Evolutionary conservation across 2,329 filamentous ascomycete genomes (phyloP).

Genomic region (Teratosphaeria destructans): DNA sequence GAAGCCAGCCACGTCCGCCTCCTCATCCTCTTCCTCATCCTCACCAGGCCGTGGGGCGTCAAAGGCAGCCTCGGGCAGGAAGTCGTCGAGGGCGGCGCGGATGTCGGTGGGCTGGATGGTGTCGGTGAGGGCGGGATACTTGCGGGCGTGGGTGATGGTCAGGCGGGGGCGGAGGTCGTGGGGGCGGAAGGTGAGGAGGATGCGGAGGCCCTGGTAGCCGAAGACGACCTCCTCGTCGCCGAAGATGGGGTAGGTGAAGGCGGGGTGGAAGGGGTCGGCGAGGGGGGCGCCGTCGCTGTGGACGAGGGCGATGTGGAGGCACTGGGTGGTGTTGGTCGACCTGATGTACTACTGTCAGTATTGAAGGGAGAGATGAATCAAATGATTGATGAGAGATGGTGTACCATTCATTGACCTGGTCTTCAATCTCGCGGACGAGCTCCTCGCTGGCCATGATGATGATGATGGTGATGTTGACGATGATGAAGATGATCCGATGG

Average conservation of each 20-base stretch:
- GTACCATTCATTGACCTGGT: constrained; percentile 31
- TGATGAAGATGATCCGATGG: too few relatives aligned
- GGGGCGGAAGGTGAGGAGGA: constrained; percentile 59
- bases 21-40: background rate
- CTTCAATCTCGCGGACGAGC: constrained; percentile 15
- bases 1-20: constrained; percentile 31
- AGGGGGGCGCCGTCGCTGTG: constrained; percentile 37
- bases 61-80: constrained; percentile 54
- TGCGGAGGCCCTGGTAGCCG: constrained; percentile 72
- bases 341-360: background rate
- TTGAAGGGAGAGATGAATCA: background rate
- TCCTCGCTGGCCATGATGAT: constrained; percentile 17
- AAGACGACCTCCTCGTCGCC: constrained; percentile 88
- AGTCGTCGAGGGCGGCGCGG: constrained; percentile 51
- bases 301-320: constrained; percentile 51
- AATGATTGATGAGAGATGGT: background rate
- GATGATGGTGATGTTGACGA: background rate
- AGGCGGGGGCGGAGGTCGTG: constrained; percentile 73
- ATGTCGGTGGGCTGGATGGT: constrained; percentile 58
- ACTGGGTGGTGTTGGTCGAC: constrained; percentile 50
- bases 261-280: constrained; percentile 55
- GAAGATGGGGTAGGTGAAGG: constrained; percentile 86
- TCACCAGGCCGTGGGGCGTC: constrained; percentile 6
- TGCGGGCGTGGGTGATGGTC: constrained; percentile 59
- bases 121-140: constrained; percentile 59